Conservation (phyloP, 2,329 filamentous ascomycete genomes). For the Pestalotiopsis sp. region DNA sequence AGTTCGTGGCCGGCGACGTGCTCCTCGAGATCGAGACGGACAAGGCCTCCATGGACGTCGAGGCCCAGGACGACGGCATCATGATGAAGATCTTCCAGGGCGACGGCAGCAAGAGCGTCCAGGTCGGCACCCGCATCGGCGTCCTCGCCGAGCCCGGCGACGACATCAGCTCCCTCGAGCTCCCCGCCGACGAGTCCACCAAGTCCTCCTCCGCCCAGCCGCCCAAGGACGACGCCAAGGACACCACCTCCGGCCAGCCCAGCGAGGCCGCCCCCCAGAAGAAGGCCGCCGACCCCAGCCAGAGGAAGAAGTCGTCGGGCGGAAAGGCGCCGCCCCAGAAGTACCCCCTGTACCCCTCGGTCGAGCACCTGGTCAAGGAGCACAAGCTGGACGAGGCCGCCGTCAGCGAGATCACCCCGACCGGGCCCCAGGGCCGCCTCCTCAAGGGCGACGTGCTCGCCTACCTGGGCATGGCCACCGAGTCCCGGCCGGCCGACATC, state of each 20-base stretch:
- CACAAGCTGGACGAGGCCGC: slow-evolving; percentile 77
- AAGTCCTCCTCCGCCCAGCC: slow-evolving; percentile 36
- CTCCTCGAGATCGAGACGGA: slow-evolving; percentile 92
- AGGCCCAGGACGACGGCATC: slow-evolving; percentile 87
- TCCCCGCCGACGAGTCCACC: slow-evolving; percentile 67
- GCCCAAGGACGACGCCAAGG: slow-evolving; percentile 30
- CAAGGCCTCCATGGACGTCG: slow-evolving; percentile 93
- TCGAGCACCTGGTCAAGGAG: slow-evolving; percentile 77
- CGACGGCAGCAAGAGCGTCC: slow-evolving; percentile 75
- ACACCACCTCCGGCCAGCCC: slow-evolving; percentile 19
- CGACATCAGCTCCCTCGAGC: slow-evolving; percentile 72
- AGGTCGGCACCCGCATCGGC: slow-evolving; percentile 80
- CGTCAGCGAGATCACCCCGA: slow-evolving; percentile 80
- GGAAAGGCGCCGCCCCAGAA: slow-evolving; percentile 64
- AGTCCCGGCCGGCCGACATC: slow-evolving; percentile 71
- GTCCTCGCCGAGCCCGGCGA: slow-evolving; percentile 82
- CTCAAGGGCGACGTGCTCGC: slow-evolving; percentile 96
- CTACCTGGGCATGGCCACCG: slow-evolving; percentile 77
- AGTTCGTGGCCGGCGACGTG: slow-evolving; percentile 81
- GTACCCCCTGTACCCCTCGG: slow-evolving; percentile 80
- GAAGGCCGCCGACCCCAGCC: slow-evolving; percentile 30
- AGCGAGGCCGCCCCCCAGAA: slow-evolving; percentile 34
- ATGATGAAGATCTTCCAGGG: slow-evolving; percentile 79
- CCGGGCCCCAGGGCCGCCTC: slow-evolving; percentile 83
- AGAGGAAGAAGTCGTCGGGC: slow-evolving; percentile 35